Conservation (phyloP, 768 basidiomycete genomes). For the Panaeolus papilionaceus region DNA sequence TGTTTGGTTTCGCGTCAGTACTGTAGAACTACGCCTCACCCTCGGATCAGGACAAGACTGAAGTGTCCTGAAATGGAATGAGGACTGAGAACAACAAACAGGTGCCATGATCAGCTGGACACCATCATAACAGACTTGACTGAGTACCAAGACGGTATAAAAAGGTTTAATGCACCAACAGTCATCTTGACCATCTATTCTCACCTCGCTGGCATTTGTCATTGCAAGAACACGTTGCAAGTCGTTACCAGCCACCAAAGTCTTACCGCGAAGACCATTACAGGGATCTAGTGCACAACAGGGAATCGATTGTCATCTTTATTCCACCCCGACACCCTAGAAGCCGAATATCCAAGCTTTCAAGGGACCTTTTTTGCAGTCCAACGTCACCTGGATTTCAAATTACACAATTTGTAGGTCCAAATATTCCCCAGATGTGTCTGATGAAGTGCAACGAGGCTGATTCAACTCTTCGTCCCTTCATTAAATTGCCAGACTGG, state of each 20-base stretch:
- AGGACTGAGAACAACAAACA: not conserved
- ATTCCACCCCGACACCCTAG: constrained; percentile 4
- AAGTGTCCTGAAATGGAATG: constrained; percentile 10
- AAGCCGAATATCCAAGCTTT: constrained; percentile 8
- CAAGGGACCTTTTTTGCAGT: constrained; percentile 7
- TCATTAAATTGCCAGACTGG: constrained; percentile 4
- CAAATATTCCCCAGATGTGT: constrained; percentile 3
- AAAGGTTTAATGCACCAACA: not conserved
- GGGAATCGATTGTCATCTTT: not conserved
- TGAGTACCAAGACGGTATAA: not conserved
- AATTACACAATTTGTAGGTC: constrained; percentile 11
- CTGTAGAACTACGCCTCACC: not conserved
- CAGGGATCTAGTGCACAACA: not conserved
- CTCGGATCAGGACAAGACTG: constrained; percentile 11
- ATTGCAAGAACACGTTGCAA: constrained; percentile 1
- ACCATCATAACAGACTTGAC: constrained; percentile 6
- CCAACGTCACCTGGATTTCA: not conserved
- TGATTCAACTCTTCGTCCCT: constrained; percentile 7
- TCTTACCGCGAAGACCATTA: not conserved
- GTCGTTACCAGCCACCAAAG: not conserved
- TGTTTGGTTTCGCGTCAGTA: not conserved
- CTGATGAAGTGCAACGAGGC: constrained; percentile 5
- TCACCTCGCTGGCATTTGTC: constrained; percentile 12
- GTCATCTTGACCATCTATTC: not conserved
- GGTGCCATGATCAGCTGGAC: constrained; percentile 4